Conservation (phyloP, 1,139 yeast species). For the Cylindricascospora bacillispora region DNA sequence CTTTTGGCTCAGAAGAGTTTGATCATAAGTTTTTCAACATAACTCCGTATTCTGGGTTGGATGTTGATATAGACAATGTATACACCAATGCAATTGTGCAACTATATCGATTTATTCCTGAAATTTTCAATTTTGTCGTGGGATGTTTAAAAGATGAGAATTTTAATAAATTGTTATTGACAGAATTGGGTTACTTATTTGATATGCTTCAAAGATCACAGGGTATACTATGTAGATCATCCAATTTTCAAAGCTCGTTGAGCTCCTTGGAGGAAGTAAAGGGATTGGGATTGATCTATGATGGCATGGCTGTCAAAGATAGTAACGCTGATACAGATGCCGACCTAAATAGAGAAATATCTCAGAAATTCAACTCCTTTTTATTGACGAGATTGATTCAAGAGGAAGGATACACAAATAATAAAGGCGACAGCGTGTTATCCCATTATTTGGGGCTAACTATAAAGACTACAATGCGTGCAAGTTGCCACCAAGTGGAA, state of each 20-base stretch:
- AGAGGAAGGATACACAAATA: conserved; percentile 24
- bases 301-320: conserved; percentile 14
- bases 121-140: conserved; percentile 52
- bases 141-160: conserved; percentile 47
- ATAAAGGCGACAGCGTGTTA: conserved; percentile 19
- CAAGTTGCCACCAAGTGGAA: conserved; percentile 30
- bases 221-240: conserved; percentile 34
- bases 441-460: conserved; percentile 32
- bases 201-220: conserved; percentile 83
- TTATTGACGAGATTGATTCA: conserved; percentile 14
- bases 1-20: conserved; percentile 88
- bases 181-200: conserved; percentile 77
- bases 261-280: conserved; percentile 35
- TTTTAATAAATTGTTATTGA: conserved; percentile 38
- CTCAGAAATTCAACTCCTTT: conserved; percentile 21
- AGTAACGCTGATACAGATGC: background rate
- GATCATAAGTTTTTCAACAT: conserved; percentile 77
- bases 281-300: conserved; percentile 28
- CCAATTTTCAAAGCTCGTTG: conserved; percentile 44
- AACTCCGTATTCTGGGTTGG: conserved; percentile 73
- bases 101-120: conserved; percentile 66
- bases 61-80: conserved; percentile 72
- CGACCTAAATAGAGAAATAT: background rate
- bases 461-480: conserved; percentile 32
- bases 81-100: conserved; percentile 74